Percentiles rank a stretch among this genome's conserved stretches.
Evolutionary conservation across 2,329 filamentous ascomycete species (phyloP).

Genomic region (Hymenoscyphus fraxineus): DNA sequence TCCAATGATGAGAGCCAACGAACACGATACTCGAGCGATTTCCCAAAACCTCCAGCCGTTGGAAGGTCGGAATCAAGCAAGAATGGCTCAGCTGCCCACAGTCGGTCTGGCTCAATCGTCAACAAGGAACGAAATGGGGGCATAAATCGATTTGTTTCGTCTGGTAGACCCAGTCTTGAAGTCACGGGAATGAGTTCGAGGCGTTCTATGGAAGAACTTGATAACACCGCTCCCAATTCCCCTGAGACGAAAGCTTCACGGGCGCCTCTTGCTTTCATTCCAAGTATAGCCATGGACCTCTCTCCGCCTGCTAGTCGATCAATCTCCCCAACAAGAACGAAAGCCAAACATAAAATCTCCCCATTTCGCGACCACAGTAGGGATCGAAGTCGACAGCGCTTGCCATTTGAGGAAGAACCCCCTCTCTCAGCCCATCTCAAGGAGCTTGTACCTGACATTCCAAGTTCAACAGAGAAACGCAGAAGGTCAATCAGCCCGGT

Average conservation of each 20-base stretch:
- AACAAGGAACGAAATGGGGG: constrained; percentile 22
- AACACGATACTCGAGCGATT: constrained; percentile 19
- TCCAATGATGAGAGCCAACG: constrained; percentile 18
- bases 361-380: constrained; percentile 37
- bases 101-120: constrained; percentile 23
- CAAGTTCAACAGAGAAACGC: constrained; percentile 17
- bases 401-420: constrained; percentile 31
- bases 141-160: constrained; percentile 21
- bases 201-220: constrained; percentile 42
- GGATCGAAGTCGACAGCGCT: constrained; percentile 45
- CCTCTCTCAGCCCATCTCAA: constrained; percentile 10
- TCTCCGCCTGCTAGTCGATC: constrained; percentile 61
- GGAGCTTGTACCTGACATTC: constrained; percentile 29
- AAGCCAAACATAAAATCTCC: constrained; percentile 38
- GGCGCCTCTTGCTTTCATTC: constrained; percentile 43
- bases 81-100: constrained; percentile 19
- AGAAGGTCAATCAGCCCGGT: constrained; percentile 38
- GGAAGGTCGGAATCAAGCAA: constrained; percentile 5
- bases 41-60: constrained; percentile 11
- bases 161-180: constrained; percentile 43
- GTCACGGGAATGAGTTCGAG: constrained; percentile 39
- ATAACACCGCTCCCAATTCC: constrained; percentile 40
- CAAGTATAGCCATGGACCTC: constrained; percentile 58
- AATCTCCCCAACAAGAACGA: constrained; percentile 59
- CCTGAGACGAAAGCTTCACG: constrained; percentile 26